Base-by-base conservation (phyloP, 2,329 filamentous ascomycete species). In the Pleurostoma richardsiae region DNA sequence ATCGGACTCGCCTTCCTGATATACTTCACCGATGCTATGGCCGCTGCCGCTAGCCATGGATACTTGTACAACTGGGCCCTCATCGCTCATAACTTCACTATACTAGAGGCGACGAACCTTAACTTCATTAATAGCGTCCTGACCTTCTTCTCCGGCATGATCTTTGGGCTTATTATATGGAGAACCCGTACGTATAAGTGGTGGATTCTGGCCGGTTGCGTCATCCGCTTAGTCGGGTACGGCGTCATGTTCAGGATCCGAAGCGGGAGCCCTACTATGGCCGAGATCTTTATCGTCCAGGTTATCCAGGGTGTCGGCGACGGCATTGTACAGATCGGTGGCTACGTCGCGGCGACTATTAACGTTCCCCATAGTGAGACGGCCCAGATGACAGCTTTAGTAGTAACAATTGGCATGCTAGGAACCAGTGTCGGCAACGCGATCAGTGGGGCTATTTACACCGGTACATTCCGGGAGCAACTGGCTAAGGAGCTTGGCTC, bases 121-220 rank as follows among this genome's bases (percentile, higher is more conserved):
- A 59, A 54, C 31, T 63, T 62, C 44, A 60, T 57, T 6, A 62
- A 64, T 30, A 43, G 40, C n/a, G 49, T 51, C 8, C 29, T 47
- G 19, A 39, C 42, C 11, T 49, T 36, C 28, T 38, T 46, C 28
- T 30, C 30, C 10, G 46, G 43, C 8, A 46, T 49, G 3, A 5
- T 51, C 26, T 26, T 40, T 10, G 46, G 49, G 28, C 27, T 33
- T 31, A 39, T 46, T 29, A 29, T 51, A 33, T 43, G 39, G 42
- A 40, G 40, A 28, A 51, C 43, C 1, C 38, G 43, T 29, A 39
- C 36, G 29, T 51, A 51, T 28, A 51, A 51, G 30, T 51, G 49
- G 49, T 28, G 42, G 10, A 44, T 46, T 19, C 29, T 49, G 4
- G 43, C 10, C 30, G 43, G 49, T 11, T 42, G 36, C 29, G 43